phyloP scores from a whole-genome alignment of 176 grass and related monocot genomes.

The sorghum (Sorghum bicolor) region DNA sequence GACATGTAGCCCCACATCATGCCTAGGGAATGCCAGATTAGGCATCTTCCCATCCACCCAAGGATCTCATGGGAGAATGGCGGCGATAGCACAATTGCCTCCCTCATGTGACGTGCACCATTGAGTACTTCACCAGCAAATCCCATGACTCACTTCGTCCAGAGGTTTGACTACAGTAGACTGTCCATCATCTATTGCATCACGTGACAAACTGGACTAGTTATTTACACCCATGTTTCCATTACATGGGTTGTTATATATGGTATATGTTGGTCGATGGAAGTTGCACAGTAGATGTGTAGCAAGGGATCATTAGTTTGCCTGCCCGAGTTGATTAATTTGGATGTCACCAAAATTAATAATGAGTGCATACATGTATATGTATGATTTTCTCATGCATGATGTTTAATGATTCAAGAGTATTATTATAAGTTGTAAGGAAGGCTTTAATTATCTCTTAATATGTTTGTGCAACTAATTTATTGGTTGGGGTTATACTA shows the following conservation, averaged over 20 bases:
- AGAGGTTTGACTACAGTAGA: slow-evolving; percentile 12
- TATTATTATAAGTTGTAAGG: no score
- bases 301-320: no score
- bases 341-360: no score
- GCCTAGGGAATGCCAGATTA: no score
- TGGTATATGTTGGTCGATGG: background rate
- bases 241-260: background rate
- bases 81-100: background rate
- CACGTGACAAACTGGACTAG: background rate
- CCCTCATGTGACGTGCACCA: background rate
- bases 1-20: background rate
- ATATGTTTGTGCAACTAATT: no score
- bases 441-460: no score
- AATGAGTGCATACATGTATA: no score
- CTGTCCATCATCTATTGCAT: background rate
- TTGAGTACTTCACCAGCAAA: background rate
- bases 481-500: no score
- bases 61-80: slow-evolving; percentile 14
- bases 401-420: no score
- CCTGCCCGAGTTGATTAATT: no score
- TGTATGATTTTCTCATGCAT: no score
- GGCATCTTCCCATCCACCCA: background rate
- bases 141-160: background rate
- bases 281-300: background rate
- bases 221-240: background rate